Base-by-base conservation (phyloP, 257 asterid species). In the Leptodermis oblonga region DNA sequence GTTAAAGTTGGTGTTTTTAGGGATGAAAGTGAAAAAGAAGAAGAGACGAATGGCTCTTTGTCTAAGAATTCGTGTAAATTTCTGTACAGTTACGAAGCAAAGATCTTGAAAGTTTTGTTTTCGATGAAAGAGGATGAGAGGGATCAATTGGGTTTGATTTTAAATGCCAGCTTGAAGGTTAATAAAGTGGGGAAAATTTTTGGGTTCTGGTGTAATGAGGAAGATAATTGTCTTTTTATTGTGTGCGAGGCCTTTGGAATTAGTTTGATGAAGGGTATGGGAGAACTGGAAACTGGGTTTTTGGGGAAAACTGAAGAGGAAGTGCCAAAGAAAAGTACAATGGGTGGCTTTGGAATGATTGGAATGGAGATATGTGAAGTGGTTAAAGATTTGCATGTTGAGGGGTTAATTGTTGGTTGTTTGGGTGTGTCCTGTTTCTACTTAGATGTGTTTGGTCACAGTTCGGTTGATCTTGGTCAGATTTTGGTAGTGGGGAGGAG, bases 201-300 rank as follows among this genome's bases (percentile, higher is more conserved):
- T 79, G 99, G 99, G 7, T 81, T 88, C 81, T 93, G 99, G 97
- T 85, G 64, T 61, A 67, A 79, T 67, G 83, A 77, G 74, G 86
- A 84, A 46, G 87, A 80, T 79, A 70, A 52, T 17, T 75, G 77
- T 43, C 86, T 87, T 64, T 90, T 82, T 74, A 70, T 90, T 73
- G 90, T 84, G 55, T 81, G 72, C 42, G 80, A 87, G 88, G 78
- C 80, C 69, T 74, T 86, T 70, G 54, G 68, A 56, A 81, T 82
- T 28, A 60, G 66, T 51, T 76, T 85, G 26, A 20, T 72, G 36
- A 74, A 81, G 15, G 70, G 64, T 68, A 34, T 66, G 68, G 48
- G 41, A 34, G 69, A 52, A 31, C 45, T 75, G 41, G 66, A 37
- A 26, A 20, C 60, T 43, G 76, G 66, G 22, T 37, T 81, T 75